These are phyloP conservation scores for Senna siamea DNA, from an alignment of 306 rosid species.

Conservation along the genomic window DNA sequence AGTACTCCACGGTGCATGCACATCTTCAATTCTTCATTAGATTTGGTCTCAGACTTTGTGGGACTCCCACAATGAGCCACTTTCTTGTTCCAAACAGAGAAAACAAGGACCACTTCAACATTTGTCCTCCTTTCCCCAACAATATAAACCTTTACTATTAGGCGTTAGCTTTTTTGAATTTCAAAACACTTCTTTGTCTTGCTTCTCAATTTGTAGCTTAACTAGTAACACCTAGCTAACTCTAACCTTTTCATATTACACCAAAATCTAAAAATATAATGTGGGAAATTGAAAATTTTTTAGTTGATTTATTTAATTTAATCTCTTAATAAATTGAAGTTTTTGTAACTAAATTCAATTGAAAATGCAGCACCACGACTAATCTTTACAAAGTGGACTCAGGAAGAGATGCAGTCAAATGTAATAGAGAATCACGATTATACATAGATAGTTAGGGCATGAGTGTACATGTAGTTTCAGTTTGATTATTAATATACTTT, in stretches of 20 bases:
- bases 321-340: too few relatives aligned
- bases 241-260: too few relatives aligned
- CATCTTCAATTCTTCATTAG: background rate
- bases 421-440: background rate
- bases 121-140: background rate
- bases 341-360: too few relatives aligned
- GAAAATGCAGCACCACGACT: background rate
- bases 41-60: constrained; percentile 4
- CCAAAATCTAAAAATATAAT: too few relatives aligned
- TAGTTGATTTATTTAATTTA: too few relatives aligned
- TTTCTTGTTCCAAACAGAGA: constrained; percentile 1
- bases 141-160: background rate
- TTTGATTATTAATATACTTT: background rate
- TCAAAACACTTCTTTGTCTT: constrained; percentile 13
- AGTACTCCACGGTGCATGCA: constrained; percentile 9
- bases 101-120: constrained; percentile 10
- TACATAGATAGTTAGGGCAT: background rate
- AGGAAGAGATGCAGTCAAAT: background rate
- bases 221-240: too few relatives aligned
- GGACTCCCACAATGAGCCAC: background rate
- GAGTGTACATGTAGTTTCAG: background rate
- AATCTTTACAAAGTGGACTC: background rate
- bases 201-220: background rate
- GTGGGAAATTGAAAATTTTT: too few relatives aligned
- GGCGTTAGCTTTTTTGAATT: constrained; percentile 10